These are phyloP conservation scores for Alternaria viburni DNA, from an alignment of 2,329 filamentous ascomycete species.

Conservation along the genomic window DNA sequence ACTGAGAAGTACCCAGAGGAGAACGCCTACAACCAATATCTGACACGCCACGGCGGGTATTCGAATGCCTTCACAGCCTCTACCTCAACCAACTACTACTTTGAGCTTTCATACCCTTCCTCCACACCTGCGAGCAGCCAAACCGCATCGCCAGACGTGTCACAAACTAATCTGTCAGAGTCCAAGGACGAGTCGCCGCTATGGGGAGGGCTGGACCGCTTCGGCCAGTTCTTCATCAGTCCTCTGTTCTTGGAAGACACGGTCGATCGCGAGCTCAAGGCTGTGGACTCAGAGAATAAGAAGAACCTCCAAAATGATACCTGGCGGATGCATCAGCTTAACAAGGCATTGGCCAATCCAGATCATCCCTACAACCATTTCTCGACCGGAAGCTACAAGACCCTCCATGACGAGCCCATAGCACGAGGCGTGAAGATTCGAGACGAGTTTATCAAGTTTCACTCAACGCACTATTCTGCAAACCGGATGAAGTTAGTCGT, in stretches of 20 bases:
- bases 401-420: constrained; percentile 82
- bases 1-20: constrained; percentile 86
- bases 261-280: constrained; percentile 82
- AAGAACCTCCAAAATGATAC: constrained; percentile 93
- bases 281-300: constrained; percentile 96
- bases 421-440: constrained; percentile 81
- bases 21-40: constrained; percentile 91
- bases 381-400: constrained; percentile 86
- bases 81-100: constrained; percentile 97
- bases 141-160: constrained; percentile 44
- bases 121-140: constrained; percentile 60
- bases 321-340: constrained; percentile 86
- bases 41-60: constrained; percentile 85
- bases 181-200: constrained; percentile 64
- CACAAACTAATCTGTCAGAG: constrained; percentile 43
- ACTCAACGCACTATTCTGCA: constrained; percentile 86
- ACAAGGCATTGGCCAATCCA: constrained; percentile 86
- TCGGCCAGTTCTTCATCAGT: constrained; percentile 91
- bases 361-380: constrained; percentile 91
- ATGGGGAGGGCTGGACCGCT: constrained; percentile 84
- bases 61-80: constrained; percentile 95
- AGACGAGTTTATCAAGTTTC: constrained; percentile 91
- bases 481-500: constrained; percentile 94
- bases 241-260: constrained; percentile 86
- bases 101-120: constrained; percentile 86